Evolutionary conservation across 441 rosid species (phyloP), one percentile per base, ranked within the genome.

Genomic region (Pelargonium myrrhifolium): DNA sequence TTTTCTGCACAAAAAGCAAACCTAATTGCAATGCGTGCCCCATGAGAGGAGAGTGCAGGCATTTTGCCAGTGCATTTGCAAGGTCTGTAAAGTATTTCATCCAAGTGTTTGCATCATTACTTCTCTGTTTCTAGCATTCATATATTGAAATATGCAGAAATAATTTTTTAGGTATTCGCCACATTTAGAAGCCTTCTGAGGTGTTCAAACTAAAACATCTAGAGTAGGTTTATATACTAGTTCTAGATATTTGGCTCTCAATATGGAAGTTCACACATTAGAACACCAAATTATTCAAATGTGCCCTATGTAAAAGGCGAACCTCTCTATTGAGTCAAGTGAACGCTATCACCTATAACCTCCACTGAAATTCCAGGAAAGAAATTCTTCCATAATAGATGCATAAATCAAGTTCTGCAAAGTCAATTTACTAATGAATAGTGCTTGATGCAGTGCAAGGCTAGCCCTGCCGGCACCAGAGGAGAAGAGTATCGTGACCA

Each of bases 1-100:
- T 92, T 17, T 95, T 95, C 75, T 95, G 99, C 82, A 92, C 98
- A 55, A 95, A 95, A 83, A 90, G 77, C 71, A 87, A 76, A 74
- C 99, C 99, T 64, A 95, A 92, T 70, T 95, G 99, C 85, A 95
- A 95, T 79, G 97, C 96, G 47, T 95, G 99, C 70, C 99, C 99
- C 58, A 87, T 95, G 97, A 84, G 97, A 83, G 91, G 92, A 74
- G 98, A 92, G 61, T 95, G 99, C 86, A 86, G 96, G 74, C 99
- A 95, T 73, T 95, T 92, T 80, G 98, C 99, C 51, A 95, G 99
- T 82, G 99, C 99, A 66, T 95, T 86, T 85, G 89, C 99, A 76
- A 95, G 99, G 99, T 92, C 67, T 73, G 74, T 17, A 15, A 20
- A 14, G 65, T 21, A 26, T 66, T 53, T 63, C 49, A 65, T 74